Conservation (phyloP, 306 rosid genomes). For the Castanopsis chinensis region DNA sequence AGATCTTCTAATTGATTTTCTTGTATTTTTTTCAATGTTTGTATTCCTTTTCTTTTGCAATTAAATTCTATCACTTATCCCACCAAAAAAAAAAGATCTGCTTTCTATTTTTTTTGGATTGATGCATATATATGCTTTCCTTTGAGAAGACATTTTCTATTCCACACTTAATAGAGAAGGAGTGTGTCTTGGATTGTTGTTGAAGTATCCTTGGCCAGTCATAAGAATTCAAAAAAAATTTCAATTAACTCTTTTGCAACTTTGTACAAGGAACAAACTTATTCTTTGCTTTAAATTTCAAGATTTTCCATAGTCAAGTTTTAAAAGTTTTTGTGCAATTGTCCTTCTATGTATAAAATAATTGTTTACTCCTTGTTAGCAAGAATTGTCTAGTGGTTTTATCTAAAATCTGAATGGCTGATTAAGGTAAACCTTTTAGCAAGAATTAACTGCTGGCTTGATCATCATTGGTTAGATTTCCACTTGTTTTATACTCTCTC, state of each 20-base stretch:
- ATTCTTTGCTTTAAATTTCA: background rate
- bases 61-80: no score
- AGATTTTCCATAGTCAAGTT: background rate
- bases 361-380: background rate
- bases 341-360: background rate
- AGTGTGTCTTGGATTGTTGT: background rate
- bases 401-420: background rate
- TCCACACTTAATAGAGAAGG: background rate
- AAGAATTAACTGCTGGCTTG: background rate
- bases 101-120: no score
- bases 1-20: no score
- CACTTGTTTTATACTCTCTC: background rate
- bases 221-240: background rate
- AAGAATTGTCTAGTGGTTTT: background rate
- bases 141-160: background rate
- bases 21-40: no score
- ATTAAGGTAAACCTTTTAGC: background rate
- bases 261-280: background rate
- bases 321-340: background rate
- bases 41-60: no score
- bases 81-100: no score
- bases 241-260: background rate
- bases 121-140: background rate
- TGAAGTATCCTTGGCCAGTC: background rate
- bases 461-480: background rate